Conservation (phyloP, 176 grass and related monocot genomes). For the Musa schizocarpa region DNA sequence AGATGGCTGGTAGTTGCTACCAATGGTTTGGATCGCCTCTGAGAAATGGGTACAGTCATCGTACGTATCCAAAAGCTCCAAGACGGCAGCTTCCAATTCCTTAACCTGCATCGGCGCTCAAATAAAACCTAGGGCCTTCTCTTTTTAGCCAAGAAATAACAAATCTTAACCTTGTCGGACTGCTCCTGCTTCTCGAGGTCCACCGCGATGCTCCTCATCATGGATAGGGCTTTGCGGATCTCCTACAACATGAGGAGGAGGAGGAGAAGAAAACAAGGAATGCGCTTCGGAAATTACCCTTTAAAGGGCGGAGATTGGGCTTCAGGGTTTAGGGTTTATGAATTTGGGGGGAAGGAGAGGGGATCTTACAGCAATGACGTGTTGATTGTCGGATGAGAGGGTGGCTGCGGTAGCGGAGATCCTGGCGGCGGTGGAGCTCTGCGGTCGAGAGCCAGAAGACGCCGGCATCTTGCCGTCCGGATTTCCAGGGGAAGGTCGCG, state of each 20-base stretch:
- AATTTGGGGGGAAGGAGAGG: neutral
- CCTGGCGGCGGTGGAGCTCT: slow-evolving; percentile 11
- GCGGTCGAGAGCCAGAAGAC: slow-evolving; percentile 20
- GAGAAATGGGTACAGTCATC: slow-evolving; percentile 46
- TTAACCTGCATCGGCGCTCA: slow-evolving; percentile 41
- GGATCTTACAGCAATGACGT: slow-evolving; percentile 39
- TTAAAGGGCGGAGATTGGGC: neutral
- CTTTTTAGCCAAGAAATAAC: slow-evolving; percentile 4
- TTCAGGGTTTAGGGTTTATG: slow-evolving; percentile 35
- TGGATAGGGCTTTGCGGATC: slow-evolving; percentile 52
- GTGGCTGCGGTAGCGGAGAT: slow-evolving; percentile 31
- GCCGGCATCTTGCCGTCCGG: slow-evolving; percentile 17
- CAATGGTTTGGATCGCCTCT: slow-evolving; percentile 40
- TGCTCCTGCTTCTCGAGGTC: slow-evolving; percentile 52
- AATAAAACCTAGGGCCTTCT: neutral
- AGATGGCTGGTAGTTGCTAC: slow-evolving; percentile 47
- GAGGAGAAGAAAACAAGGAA: neutral
- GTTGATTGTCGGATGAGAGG: slow-evolving; percentile 39
- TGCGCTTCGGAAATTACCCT: neutral
- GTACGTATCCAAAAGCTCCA: slow-evolving; percentile 53
- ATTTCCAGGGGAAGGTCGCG: neutral
- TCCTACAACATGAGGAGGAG: slow-evolving; percentile 34
- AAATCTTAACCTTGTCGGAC: slow-evolving; percentile 33
- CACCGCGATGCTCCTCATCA: slow-evolving; percentile 54
- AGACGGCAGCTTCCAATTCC: slow-evolving; percentile 38